A percentile compares a stretch with the other conserved stretches of the same genome.
Conservation (phyloP, 176 grass and related monocot genomes). For the Guadua angustifolia region DNA sequence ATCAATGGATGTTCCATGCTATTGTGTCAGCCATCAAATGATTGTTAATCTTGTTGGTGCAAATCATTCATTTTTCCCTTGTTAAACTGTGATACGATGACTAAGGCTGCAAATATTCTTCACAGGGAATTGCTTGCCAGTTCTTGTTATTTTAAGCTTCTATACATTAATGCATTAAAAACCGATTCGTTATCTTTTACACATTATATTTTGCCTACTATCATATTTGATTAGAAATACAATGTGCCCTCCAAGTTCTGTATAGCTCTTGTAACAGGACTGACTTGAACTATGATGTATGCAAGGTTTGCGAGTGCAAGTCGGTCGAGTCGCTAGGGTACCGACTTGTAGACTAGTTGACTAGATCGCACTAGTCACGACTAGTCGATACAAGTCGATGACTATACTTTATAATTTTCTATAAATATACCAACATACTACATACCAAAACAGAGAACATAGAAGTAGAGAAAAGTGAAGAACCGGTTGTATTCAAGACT, state of each 20-base stretch:
- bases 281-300: not conserved
- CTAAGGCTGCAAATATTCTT: not conserved
- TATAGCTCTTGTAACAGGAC: not conserved
- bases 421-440: too few species aligned
- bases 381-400: too few species aligned
- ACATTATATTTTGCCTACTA: not conserved
- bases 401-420: too few species aligned
- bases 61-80: not conserved
- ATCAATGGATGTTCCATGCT: not conserved
- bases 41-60: not conserved
- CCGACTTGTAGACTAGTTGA: too few species aligned
- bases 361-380: too few species aligned
- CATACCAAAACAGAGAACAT: too few species aligned
- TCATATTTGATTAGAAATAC: not conserved
- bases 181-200: not conserved
- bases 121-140: not conserved
- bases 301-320: too few species aligned
- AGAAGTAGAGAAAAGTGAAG: too few species aligned
- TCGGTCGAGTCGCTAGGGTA: too few species aligned
- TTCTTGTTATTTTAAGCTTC: not conserved
- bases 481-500: too few species aligned
- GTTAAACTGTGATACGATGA: not conserved
- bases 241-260: not conserved
- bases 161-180: conserved; percentile 4
- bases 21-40: not conserved